Conservation (phyloP, 2,329 filamentous ascomycete species). For the Alternaria triticimaculans region DNA sequence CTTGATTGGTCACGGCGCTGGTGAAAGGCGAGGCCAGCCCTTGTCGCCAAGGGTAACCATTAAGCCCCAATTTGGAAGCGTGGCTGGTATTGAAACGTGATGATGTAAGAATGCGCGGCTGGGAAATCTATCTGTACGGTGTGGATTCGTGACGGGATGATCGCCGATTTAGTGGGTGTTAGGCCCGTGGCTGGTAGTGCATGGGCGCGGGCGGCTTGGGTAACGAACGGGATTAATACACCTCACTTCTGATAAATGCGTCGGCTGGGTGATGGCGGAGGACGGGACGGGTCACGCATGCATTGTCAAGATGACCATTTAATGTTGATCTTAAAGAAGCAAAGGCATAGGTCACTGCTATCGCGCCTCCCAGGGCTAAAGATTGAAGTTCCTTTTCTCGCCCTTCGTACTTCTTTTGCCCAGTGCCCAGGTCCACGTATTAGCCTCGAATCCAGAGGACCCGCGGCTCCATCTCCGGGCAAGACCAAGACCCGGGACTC, state of each 20-base stretch:
- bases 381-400: background rate
- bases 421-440: background rate
- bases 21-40: background rate
- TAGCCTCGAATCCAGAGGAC: background rate
- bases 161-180: background rate
- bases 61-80: background rate
- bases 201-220: background rate
- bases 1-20: background rate
- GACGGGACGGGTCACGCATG: background rate
- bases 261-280: slow-evolving; percentile 6
- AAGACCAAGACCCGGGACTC: background rate
- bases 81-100: slow-evolving; percentile 1
- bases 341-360: background rate
- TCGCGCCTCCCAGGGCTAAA: background rate
- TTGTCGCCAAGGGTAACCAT: background rate
- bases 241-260: background rate
- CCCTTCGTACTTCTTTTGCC: background rate
- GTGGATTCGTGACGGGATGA: background rate
- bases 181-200: background rate
- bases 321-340: background rate
- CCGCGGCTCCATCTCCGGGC: background rate
- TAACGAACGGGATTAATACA: background rate
- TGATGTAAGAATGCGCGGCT: background rate
- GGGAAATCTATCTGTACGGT: background rate
- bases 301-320: background rate